Evolutionary conservation across 176 grass and related monocot genomes (phyloP), one percentile per base, ranked within the genome.

Genomic region (Zea mays): DNA sequence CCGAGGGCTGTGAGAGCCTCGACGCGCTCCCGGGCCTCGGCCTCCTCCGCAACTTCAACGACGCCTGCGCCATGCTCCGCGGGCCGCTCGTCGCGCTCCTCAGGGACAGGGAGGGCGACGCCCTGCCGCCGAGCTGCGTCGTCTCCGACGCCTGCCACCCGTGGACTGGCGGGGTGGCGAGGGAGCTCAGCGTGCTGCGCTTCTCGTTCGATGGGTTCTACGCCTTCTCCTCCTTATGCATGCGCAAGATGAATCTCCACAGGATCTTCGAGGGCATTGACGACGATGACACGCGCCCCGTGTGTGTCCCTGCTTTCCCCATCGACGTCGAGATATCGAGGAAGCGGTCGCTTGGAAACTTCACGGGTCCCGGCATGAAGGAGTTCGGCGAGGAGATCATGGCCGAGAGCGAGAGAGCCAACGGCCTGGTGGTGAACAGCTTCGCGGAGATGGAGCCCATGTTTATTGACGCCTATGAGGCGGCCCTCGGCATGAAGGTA

Each of bases 1-100:
- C 85, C n/a, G 85, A 87, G 2, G 89, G 85, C 51, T 87, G 77
- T 74, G 75, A 86, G 82, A 84, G 79, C 56, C 4, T 77, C 6
- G 88, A 90, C 60, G 62, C 70, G 6, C 12, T 90, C 27, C 27
- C 65, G 0, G 50, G 50, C 37, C 21, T 8, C 12, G 40, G 13
- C 10, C 27, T 76, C 44, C 42, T 67, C 46, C 21, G 12, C 3
- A 27, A 54, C 38, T 81, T 81, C 65, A 67, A 87, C 56, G 19
- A 51, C 44, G 85, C 82, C 37, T 70, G 48, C 56, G 37, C 46
- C 68, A 68, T 50, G 57, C 89, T 91, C 44, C 38, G 55, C 45
- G 77, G 38, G 0, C 89, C 85, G 2, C 64, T 88, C 48, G 17
- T 71, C 19, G 14, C 33, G 45, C 62, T 39, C 73, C 78, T 91